Evolutionary conservation across 2,329 filamentous ascomycete genomes (phyloP), one percentile per base, ranked within the genome.

Genomic region (Claviceps quebecensis): DNA sequence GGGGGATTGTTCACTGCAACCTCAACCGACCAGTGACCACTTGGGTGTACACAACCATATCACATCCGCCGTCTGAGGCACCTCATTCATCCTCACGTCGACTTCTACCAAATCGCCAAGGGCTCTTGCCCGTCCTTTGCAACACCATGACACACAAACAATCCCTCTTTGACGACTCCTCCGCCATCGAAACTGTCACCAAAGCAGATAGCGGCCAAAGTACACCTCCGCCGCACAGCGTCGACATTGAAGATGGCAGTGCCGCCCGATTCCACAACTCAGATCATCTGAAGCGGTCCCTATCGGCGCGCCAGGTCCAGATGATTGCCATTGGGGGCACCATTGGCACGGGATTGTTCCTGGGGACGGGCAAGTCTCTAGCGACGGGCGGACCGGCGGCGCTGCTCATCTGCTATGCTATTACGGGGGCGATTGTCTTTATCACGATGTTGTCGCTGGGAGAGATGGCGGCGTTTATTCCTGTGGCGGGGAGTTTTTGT

Each of bases 261-360:
- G 29, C 29, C 9, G 29, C 29, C 34, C 40, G 11, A 14, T 43
- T 47, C 45, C 47, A 23, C 34, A 40, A 60, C 46, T 61, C 69
- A 2, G 74, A 79, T 57, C 47, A 19, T 3, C 47, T 49, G 47
- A 69, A 70, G 19, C 75, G 80, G 5, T 72, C 75, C 43, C 69
- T 83, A 13, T 78, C 76, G 2, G 63, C 76, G 16, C 74, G 80
- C n/a, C 80, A 83, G 61, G 76, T 83, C 11, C 79, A 83, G 65
- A 83, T 84, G 78, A 81, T 84, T 54, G 81, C 80, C 44, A 76
- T 80, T 47, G 76, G 74, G 19, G 76, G 76, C 38, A 79, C 75
- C 1, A 79, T 80, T 46, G 76, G 77, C 8, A 82, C 79, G 0
- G 80, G 80, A 2, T 64, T 83, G 4, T 83, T 83, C 56, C 68